Evolutionary conservation across 306 rosid genomes (phyloP).

Genomic region (Comarum palustre): DNA sequence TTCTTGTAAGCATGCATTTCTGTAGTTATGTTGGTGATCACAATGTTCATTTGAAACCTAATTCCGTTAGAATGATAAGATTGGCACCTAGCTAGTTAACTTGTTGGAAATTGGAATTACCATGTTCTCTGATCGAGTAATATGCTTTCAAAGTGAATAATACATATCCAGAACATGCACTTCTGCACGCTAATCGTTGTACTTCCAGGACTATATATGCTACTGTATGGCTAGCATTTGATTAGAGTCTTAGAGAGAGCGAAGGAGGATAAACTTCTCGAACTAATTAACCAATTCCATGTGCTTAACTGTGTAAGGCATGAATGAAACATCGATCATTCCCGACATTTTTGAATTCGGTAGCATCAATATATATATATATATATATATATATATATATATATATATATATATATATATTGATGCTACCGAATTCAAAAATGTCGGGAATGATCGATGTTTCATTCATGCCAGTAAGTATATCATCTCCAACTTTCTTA

Average conservation of each 20-base stretch:
- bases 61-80: neutral
- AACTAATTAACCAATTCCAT: neutral
- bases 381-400: too few relatives aligned
- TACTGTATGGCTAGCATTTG: neutral
- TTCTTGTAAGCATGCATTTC: neutral
- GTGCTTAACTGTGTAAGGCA: neutral
- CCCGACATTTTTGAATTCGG: too few relatives aligned
- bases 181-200: neutral
- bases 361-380: too few relatives aligned
- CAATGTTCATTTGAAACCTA: neutral
- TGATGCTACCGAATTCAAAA: too few relatives aligned
- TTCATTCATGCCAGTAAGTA: too few relatives aligned
- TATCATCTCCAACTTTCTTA: too few relatives aligned
- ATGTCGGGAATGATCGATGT: too few relatives aligned
- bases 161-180: neutral
- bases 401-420: too few relatives aligned
- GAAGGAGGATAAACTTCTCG: neutral
- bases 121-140: constrained; percentile 6
- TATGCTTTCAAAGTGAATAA: neutral
- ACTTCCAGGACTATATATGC: constrained; percentile 1
- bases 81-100: constrained; percentile 6
- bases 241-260: neutral
- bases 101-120: neutral
- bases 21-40: neutral
- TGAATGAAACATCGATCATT: too few relatives aligned